A percentile compares a stretch with the other conserved stretches of the same genome.
Evolutionary conservation across 805 yeast species (phyloP).

Genomic region (Nakazawaea sp.): DNA sequence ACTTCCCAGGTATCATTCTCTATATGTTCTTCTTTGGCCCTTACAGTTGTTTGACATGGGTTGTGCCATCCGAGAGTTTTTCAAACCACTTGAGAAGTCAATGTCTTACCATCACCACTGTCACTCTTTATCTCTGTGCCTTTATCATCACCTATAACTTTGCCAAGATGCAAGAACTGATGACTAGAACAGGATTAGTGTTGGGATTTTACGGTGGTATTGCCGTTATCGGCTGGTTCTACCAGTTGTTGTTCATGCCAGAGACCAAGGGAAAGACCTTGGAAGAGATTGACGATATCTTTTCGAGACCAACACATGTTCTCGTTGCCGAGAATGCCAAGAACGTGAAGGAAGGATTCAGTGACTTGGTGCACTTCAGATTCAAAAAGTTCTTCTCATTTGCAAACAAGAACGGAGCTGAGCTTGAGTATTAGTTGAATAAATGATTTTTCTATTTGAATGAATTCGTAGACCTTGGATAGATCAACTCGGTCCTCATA

Average conservation of each 20-base stretch:
- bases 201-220: constrained; percentile 66
- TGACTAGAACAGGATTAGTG: constrained; percentile 57
- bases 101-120: constrained; percentile 58
- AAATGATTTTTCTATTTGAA: too few species aligned
- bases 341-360: constrained; percentile 12
- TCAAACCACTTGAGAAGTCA: constrained; percentile 52
- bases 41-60: constrained; percentile 64
- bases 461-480: too few species aligned
- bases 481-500: too few species aligned
- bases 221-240: constrained; percentile 48
- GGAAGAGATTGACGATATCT: constrained; percentile 65
- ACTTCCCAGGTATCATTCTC: constrained; percentile 54
- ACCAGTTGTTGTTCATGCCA: constrained; percentile 54
- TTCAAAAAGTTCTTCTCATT: constrained; percentile 5
- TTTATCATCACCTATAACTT: constrained; percentile 62
- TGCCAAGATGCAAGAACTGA: constrained; percentile 43
- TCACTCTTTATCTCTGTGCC: constrained; percentile 52
- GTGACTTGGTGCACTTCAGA: constrained; percentile 4
- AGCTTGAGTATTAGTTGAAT: not conserved
- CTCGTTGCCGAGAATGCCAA: constrained; percentile 29
- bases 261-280: constrained; percentile 68
- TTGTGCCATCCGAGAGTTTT: constrained; percentile 58
- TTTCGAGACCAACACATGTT: constrained; percentile 38
- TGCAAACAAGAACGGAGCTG: too few species aligned
- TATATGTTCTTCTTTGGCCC: constrained; percentile 65